Percentiles rank a stretch among this genome's conserved stretches.
These are phyloP conservation scores for Exophiala spinifera DNA, from an alignment of 2,329 filamentous ascomycete species.

Conservation along the genomic window DNA sequence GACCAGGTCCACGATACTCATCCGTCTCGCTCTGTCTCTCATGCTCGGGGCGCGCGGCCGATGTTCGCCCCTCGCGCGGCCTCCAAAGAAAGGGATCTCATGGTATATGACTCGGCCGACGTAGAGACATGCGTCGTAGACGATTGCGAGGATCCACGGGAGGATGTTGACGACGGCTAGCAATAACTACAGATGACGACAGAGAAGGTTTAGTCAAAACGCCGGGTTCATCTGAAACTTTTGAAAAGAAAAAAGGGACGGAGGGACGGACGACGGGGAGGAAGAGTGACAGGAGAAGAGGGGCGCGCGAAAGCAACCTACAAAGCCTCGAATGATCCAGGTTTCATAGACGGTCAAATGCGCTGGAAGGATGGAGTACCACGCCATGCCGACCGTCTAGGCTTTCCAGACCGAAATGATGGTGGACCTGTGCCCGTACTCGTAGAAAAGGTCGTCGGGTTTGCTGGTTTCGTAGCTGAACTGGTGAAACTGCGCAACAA, in stretches of 20 bases:
- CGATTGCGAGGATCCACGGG: slow-evolving; percentile 60
- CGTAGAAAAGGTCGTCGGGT: too few species aligned
- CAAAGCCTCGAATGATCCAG: slow-evolving; percentile 62
- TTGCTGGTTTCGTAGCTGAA: too few species aligned
- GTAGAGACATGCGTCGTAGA: slow-evolving; percentile 64
- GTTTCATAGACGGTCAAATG: slow-evolving; percentile 57
- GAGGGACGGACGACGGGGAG: slow-evolving; percentile 1
- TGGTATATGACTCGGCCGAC: slow-evolving; percentile 56
- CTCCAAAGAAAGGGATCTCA: slow-evolving; percentile 59
- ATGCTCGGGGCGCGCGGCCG: slow-evolving; percentile 62
- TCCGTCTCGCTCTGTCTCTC: slow-evolving; percentile 40
- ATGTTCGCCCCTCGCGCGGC: slow-evolving; percentile 57
- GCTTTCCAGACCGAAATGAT: too few species aligned
- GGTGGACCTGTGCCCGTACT: too few species aligned
- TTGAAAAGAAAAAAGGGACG: slow-evolving; percentile 1
- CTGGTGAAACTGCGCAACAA: too few species aligned
- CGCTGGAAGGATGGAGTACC: slow-evolving; percentile 63
- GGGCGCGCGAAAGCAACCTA: too few species aligned
- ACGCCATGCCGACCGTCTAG: slow-evolving; percentile 51
- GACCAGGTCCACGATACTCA: slow-evolving; percentile 23
- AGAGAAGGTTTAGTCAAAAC: too few species aligned
- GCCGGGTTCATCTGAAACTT: too few species aligned
- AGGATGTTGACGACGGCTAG: slow-evolving; percentile 59
- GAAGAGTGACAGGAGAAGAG: background rate
- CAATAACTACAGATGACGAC: too few species aligned